These are phyloP conservation scores for Fusarium secorum DNA, from an alignment of 2,329 filamentous ascomycete species.

Conservation along the genomic window DNA sequence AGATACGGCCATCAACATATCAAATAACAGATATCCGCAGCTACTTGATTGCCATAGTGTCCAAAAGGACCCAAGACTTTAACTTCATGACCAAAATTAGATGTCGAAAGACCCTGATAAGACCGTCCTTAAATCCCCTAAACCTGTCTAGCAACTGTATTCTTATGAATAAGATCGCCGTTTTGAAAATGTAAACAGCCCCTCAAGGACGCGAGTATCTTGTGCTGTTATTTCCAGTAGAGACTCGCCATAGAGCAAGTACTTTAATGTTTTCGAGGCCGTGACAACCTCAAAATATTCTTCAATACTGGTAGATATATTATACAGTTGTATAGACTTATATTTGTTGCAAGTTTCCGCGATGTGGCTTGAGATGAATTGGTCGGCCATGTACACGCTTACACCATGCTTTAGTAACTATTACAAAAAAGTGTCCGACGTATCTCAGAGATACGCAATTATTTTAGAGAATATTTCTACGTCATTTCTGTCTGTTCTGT, in stretches of 20 bases:
- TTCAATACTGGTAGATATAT: too few relatives aligned
- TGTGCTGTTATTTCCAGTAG: too few relatives aligned
- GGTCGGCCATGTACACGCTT: background rate
- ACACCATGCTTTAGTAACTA: too few relatives aligned
- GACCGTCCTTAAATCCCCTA: rapidly evolving
- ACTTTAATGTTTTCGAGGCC: rapidly evolving
- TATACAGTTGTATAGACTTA: background rate
- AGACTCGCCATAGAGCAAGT: background rate
- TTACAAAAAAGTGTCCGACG: too few relatives aligned
- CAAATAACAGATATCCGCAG: background rate
- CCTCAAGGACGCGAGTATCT: background rate
- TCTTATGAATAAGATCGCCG: background rate
- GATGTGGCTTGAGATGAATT: background rate
- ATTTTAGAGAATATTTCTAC: background rate
- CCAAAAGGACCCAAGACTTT: background rate
- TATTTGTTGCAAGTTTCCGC: background rate
- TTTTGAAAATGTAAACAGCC: background rate
- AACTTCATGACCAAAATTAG: background rate
- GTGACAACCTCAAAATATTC: background rate
- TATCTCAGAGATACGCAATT: background rate
- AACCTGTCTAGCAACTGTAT: rapidly evolving
- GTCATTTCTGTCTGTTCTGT: background rate
- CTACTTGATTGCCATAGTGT: background rate
- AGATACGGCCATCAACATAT: background rate
- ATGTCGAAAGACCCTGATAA: background rate